phyloP scores from a whole-genome alignment of 441 rosid species.

The Rhodomyrtus psidioides region DNA sequence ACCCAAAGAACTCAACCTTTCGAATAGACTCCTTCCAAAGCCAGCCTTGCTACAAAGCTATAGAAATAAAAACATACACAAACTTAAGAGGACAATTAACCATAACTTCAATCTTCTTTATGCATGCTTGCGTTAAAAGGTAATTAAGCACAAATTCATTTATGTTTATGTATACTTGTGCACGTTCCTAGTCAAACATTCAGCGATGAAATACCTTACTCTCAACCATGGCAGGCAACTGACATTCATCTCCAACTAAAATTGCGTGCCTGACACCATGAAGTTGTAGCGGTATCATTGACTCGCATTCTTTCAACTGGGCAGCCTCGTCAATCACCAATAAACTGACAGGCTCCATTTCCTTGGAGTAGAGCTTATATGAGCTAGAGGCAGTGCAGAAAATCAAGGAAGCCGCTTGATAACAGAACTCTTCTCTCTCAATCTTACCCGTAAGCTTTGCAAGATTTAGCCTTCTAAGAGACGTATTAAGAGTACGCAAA shows the following conservation, averaged over 20 bases:
- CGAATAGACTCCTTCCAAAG: slow-evolving; percentile 45
- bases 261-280: slow-evolving; percentile 18
- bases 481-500: slow-evolving; percentile 5
- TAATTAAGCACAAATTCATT: background rate
- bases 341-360: slow-evolving; percentile 13
- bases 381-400: slow-evolving; percentile 37
- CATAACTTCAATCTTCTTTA: background rate
- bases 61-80: background rate
- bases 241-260: slow-evolving; percentile 41
- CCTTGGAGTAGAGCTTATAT: slow-evolving; percentile 15
- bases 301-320: slow-evolving; percentile 42
- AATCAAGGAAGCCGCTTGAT: slow-evolving; percentile 14
- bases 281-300: slow-evolving; percentile 32
- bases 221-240: slow-evolving; percentile 27
- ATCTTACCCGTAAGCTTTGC: slow-evolving; percentile 1
- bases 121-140: slow-evolving; percentile 17
- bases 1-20: slow-evolving; percentile 30
- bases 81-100: background rate
- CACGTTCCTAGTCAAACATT: background rate
- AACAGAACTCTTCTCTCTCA: slow-evolving; percentile 16
- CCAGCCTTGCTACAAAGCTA: slow-evolving; percentile 33
- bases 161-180: background rate
- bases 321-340: slow-evolving; percentile 48
- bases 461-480: slow-evolving; percentile 9
- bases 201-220: slow-evolving; percentile 24